Evolutionary conservation across 805 yeast species (phyloP).

Genomic region (Lachancea waltii): DNA sequence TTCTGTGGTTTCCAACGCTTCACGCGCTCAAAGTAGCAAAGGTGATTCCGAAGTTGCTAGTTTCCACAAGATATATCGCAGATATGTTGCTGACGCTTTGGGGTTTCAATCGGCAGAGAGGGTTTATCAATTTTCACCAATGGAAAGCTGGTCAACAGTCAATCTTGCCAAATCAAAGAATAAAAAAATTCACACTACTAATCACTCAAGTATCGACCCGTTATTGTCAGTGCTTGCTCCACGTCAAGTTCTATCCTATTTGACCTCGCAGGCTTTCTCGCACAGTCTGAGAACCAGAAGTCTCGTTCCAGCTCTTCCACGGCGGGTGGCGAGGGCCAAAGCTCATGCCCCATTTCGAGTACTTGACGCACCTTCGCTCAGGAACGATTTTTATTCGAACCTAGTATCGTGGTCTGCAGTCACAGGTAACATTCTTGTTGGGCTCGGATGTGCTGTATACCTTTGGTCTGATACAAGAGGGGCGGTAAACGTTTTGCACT

Average conservation of each 20-base stretch:
- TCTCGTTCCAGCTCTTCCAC: slow-evolving; percentile 7
- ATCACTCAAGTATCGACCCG: slow-evolving; percentile 14
- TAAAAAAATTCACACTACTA: background rate
- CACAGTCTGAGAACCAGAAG: slow-evolving; percentile 10
- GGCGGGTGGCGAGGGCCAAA: slow-evolving; percentile 27
- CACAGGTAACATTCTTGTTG: slow-evolving; percentile 54
- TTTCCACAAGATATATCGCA: slow-evolving; percentile 27
- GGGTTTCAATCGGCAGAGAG: slow-evolving; percentile 38
- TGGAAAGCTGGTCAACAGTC: slow-evolving; percentile 2
- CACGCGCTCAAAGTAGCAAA: slow-evolving; percentile 2
- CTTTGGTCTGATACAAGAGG: slow-evolving; percentile 54
- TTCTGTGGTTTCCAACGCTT: slow-evolving; percentile 12
- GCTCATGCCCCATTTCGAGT: slow-evolving; percentile 44
- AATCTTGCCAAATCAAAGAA: slow-evolving; percentile 4
- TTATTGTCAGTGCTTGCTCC: slow-evolving; percentile 20
- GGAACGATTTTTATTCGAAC: slow-evolving; percentile 75
- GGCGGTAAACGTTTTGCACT: slow-evolving; percentile 38
- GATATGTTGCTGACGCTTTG: slow-evolving; percentile 44
- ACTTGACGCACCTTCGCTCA: slow-evolving; percentile 61
- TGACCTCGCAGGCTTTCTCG: slow-evolving; percentile 12
- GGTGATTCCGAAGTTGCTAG: slow-evolving; percentile 6
- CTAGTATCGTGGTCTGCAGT: slow-evolving; percentile 62
- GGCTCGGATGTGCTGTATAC: slow-evolving; percentile 51
- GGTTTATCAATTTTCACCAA: slow-evolving; percentile 34
- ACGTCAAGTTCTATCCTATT: slow-evolving; percentile 14